A percentile compares a stretch with the other conserved stretches of the same genome.
Evolutionary conservation across 2,329 filamentous ascomycete species (phyloP).

Genomic region (Cordyceps cicadae): DNA sequence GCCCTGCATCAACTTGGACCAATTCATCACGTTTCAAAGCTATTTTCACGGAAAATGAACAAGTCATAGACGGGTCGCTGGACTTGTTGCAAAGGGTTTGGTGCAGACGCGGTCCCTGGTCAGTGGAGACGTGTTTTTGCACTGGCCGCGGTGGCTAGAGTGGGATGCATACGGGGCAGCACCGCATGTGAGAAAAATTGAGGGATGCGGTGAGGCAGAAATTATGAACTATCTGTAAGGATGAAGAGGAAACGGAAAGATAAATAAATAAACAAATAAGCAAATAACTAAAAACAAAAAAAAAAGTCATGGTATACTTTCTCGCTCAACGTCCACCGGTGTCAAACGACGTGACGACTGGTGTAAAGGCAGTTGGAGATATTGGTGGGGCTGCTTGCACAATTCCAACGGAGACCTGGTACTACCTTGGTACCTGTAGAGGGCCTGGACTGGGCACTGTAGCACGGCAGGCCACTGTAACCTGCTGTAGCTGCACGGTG

Average conservation of each 20-base stretch:
- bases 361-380: background rate
- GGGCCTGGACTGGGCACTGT: background rate
- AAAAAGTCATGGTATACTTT: background rate
- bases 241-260: background rate
- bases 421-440: background rate
- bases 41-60: background rate
- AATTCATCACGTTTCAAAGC: background rate
- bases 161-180: background rate
- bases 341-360: too few species aligned
- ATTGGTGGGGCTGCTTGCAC: background rate
- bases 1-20: background rate
- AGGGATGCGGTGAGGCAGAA: background rate
- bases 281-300: background rate
- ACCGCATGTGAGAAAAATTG: slow-evolving; percentile 1
- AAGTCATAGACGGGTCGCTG: background rate
- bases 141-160: slow-evolving; percentile 6
- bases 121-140: slow-evolving; percentile 12
- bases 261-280: too few species aligned
- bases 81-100: background rate
- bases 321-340: background rate
- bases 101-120: slow-evolving; percentile 11
- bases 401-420: background rate
- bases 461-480: background rate
- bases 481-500: background rate
- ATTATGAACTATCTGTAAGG: background rate